Base-by-base conservation (phyloP, 495 filamentous ascomycete species). In the Saxophila tyrrhenica region DNA sequence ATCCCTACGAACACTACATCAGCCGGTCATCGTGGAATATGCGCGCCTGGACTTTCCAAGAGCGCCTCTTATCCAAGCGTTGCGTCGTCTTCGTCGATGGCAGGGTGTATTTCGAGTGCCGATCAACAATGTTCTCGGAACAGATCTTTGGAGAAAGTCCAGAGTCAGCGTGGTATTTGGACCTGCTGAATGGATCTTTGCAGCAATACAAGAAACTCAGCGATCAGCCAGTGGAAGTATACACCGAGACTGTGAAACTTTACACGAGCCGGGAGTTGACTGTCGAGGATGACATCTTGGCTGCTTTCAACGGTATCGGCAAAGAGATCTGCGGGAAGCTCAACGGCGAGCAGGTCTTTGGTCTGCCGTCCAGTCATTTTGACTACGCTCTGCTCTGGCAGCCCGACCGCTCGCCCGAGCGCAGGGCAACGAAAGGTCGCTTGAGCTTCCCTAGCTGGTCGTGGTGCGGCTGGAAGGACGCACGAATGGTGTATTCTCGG, bases 391-490 rank as follows among this genome's bases (percentile, higher is more conserved):
- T 70, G 22, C 52, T 67, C 8, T 67, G 67, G 66, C 46, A 53
- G 24, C 62, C 62, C 2, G 21, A 52, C 2, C 11, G 51, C 13
- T 23, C 44, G 17, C 9, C n/a, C 21, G 9, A 41, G 13, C 45
- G 48, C 16, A 17, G 41, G 21, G 23, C 48, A 9, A 32, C 19
- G 16, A 21, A n/a, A 5, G 16, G 32, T 23, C 20, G 49, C 62
- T 11, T 48, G 20, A 11, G 38, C 21, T 70, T 69, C 43, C 68
- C 68, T 8, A 69, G 57, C 53, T 69, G 67, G 67, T 65, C 62
- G 1, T 71, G 69, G 69, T 59, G 49, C 50, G 69, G 69, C 13
- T 71, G 69, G 69, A 58, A 54, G 48, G 54, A 52, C n/a, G 52
- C 29, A n/a, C 29, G 24, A 21, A 62, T 60, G 23, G 54, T 58